phyloP scores from a whole-genome alignment of 805 yeast species.

The Wickerhamomyces sydowiorum region DNA sequence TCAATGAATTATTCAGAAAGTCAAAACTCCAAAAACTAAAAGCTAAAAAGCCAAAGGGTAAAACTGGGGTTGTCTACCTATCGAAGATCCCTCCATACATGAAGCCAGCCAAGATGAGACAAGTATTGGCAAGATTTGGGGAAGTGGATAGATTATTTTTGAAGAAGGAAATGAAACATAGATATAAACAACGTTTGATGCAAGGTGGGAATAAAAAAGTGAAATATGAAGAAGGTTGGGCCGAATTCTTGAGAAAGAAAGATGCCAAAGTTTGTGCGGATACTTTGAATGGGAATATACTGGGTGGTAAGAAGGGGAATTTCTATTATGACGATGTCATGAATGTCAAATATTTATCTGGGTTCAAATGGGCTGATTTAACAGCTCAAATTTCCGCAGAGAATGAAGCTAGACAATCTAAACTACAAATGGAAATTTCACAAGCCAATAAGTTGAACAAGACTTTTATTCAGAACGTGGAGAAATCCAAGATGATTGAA shows the following conservation, averaged over 20 bases:
- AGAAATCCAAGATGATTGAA: constrained; percentile 73
- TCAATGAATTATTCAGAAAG: constrained; percentile 43
- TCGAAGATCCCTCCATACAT: constrained; percentile 93
- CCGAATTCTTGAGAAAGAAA: constrained; percentile 75
- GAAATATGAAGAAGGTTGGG: constrained; percentile 95
- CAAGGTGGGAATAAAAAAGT: constrained; percentile 90
- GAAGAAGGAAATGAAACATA: constrained; percentile 74
- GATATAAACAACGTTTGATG: constrained; percentile 62
- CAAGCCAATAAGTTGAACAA: constrained; percentile 87
- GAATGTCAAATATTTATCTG: constrained; percentile 82
- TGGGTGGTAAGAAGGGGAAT: constrained; percentile 89
- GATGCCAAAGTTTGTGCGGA: constrained; percentile 86
- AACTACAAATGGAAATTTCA: constrained; percentile 79
- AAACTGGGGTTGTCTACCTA: constrained; percentile 89
- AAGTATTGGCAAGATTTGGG: constrained; percentile 77
- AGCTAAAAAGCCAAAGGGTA: constrained; percentile 50
- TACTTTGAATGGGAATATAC: constrained; percentile 79
- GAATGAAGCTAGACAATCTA: constrained; percentile 82
- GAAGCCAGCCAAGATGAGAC: constrained; percentile 90
- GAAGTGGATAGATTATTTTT: constrained; percentile 80
- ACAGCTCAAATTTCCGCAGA: constrained; percentile 92
- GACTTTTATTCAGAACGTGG: constrained; percentile 77
- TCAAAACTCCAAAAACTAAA: constrained; percentile 51
- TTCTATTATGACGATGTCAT: constrained; percentile 92
- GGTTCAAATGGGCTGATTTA: constrained; percentile 92